Evolutionary conservation across 805 yeast genomes (phyloP).

Genomic region (Nakazawaea ernobii): DNA sequence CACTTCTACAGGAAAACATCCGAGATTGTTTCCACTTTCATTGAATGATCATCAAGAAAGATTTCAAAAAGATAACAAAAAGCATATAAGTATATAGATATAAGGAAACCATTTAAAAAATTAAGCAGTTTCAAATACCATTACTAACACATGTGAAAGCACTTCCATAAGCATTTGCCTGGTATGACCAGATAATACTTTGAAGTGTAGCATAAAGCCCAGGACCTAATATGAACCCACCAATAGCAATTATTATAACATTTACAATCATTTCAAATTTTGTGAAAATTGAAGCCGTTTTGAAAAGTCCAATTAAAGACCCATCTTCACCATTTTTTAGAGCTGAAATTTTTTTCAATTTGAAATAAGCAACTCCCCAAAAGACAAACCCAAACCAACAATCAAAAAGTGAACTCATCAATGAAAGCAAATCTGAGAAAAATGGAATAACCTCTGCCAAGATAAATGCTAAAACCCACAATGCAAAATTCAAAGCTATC

Average conservation of each 20-base stretch:
- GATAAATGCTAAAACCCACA: constrained; percentile 52
- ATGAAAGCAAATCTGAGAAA: constrained; percentile 48
- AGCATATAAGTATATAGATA: no score
- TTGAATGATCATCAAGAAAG: no score
- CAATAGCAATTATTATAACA: constrained; percentile 35
- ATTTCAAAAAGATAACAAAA: no score
- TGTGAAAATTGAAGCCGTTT: constrained; percentile 21
- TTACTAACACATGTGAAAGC: constrained; percentile 47
- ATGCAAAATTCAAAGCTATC: constrained; percentile 34
- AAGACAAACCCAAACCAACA: constrained; percentile 64
- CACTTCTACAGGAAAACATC: no score
- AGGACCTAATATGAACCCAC: constrained; percentile 53
- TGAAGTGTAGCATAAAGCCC: constrained; percentile 52
- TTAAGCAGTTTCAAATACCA: constrained; percentile 13
- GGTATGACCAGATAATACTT: constrained; percentile 47
- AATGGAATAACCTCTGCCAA: constrained; percentile 63
- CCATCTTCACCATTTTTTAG: constrained; percentile 14
- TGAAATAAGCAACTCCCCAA: constrained; percentile 55
- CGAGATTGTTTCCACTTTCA: no score
- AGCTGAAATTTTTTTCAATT: constrained; percentile 26
- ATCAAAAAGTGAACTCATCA: constrained; percentile 58
- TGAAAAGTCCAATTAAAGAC: constrained; percentile 22
- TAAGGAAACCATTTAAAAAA: no score
- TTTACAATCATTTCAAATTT: constrained; percentile 33
- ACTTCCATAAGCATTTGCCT: constrained; percentile 41